Evolutionary conservation across 2,329 filamentous ascomycete species (phyloP), one percentile per base, ranked within the genome.

Genomic region (Paracamarosporium sp.): DNA sequence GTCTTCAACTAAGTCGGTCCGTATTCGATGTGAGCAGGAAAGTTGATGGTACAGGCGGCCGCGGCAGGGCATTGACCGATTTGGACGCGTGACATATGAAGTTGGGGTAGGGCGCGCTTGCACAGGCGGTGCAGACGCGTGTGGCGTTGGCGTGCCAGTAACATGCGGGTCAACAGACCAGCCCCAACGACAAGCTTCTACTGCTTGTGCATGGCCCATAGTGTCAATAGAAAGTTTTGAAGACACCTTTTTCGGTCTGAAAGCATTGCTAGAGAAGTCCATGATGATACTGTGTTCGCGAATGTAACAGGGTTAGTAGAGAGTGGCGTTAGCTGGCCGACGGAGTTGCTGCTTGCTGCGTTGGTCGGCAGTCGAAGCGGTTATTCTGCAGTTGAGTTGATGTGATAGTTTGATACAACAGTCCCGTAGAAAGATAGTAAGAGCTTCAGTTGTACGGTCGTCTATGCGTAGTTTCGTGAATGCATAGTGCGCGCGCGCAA

Each of bases 41-140:
- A 76, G 69, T 50, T 75, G 73, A 41, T 76, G 74, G 35, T 75
- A 75, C 7, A 75, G 66, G 6, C 71, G 71, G 11, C 72, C 72
- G 52, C 71, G 69, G 50, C 74, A 76, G 20, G 71, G 67, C 25
- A 66, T 65, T 46, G 74, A 70, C 25, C 72, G 71, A 52, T 69
- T 73, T 50, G 64, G 63, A 15, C 65, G 67, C 6, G 66, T 57
- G 41, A 66, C 66, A 28, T 65, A 63, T 3, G 58, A 53, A 2
- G 64, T 63, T 7, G 43, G 33, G 25, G 58, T 55, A 36, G 53
- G 41, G 31, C 57, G 50, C 48, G 60, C 45, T 61, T 57, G 57
- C 52, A 48, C 35, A 9, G 53, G 27, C 12, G 57, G 48, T 48
- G 45, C 46, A 41, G 48, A 33, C 31, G 43, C 38, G 12, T 31